A percentile compares a stretch with the other conserved stretches of the same genome.
phyloP scores from a whole-genome alignment of 441 rosid species.

The Pelargonium cotyledonis region DNA sequence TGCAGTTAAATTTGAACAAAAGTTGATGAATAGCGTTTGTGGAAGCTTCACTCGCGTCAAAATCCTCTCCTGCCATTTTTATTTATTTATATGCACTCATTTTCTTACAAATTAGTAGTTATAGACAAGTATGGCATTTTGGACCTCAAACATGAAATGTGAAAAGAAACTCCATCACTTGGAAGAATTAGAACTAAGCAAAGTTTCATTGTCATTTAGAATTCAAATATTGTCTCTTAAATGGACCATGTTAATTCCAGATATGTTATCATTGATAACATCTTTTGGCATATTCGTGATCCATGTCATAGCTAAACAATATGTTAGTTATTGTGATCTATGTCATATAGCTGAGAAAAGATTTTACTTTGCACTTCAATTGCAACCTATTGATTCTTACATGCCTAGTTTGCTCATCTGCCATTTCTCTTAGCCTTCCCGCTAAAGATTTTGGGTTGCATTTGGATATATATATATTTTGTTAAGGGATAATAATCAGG shows the following conservation, averaged over 20 bases:
- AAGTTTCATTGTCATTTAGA: background rate
- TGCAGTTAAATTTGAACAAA: no score
- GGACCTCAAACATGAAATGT: background rate
- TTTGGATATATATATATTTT: no score
- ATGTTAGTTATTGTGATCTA: no score
- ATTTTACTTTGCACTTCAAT: background rate
- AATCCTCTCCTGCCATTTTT: background rate
- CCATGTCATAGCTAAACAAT: background rate
- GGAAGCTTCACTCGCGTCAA: background rate
- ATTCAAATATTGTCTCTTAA: background rate
- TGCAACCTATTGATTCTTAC: background rate
- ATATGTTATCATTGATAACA: background rate
- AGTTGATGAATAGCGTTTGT: no score
- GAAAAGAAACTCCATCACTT: background rate
- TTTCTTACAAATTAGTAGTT: background rate
- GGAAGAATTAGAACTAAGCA: background rate
- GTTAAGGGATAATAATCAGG: no score
- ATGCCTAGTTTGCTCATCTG: no score
- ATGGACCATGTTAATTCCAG: background rate
- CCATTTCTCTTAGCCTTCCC: background rate
- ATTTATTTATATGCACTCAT: no score
- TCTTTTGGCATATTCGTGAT: background rate
- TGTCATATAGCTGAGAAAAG: background rate
- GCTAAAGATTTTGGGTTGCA: no score
- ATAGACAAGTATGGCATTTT: background rate